Evolutionary conservation across 768 basidiomycete species (phyloP), one percentile per base, ranked within the genome.

Genomic region (Cubamyces lactineus): DNA sequence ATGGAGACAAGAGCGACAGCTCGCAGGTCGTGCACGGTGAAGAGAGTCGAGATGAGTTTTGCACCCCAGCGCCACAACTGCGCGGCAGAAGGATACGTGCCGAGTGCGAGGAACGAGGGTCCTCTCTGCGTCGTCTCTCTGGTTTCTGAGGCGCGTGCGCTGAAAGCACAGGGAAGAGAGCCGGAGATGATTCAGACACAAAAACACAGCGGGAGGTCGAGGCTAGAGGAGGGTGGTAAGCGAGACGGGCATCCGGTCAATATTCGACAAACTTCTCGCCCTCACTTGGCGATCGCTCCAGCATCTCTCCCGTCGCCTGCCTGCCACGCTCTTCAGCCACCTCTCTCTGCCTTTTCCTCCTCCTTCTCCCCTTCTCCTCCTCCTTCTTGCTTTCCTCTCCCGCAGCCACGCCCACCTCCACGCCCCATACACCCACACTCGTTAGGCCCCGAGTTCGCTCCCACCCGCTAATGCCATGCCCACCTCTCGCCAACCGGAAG

Each of bases 81-180:
- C 26, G 56, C 56, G 46, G 56, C 21, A 57, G 46, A 57, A 48
- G 28, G 40, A 42, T 54, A 41, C 8, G 48, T 42, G 38, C 56
- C 38, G 47, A 9, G 46, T 11, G n/a, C 40, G 24, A 59, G 57
- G 57, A 59, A 59, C 57, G 49, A 21, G 57, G 57, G 57, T 53
- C 16, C 51, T 34, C 34, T 5, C 4, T 34, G 5, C 34, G 11
- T 34, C 34, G 34, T 34, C 34, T 34, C 34, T 34, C 34, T 34
- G 34, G 34, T 34, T 34, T 34, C 34, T 4, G 34, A 34, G 34
- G 34, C 9, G 34, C 34, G 11, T 34, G 34, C 34, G 34, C 11
- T 11, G 34, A 34, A 11, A 1, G 34, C 5, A 11, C 34, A 34
- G 34, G 9, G 34, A 34, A 34, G 6, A 34, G 9, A 34, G 34